Conservation (phyloP, 2,329 filamentous ascomycete genomes). For the Cladophialophora carrionii region DNA sequence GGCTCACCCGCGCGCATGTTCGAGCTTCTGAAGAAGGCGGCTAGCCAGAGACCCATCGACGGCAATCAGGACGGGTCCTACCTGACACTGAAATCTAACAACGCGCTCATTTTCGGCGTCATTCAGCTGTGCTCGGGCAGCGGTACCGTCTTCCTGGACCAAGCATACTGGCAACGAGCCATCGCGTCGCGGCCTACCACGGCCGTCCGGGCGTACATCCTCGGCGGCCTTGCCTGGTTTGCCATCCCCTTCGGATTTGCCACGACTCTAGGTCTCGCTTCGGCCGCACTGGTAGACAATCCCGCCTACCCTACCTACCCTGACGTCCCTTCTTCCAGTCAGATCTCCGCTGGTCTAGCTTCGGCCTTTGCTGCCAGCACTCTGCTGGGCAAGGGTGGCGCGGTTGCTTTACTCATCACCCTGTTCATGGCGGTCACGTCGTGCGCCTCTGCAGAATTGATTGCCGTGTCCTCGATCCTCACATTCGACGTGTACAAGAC, state of each 20-base stretch:
- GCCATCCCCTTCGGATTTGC: constrained; percentile 54
- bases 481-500: constrained; percentile 88
- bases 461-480: constrained; percentile 83
- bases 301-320: constrained; percentile 50
- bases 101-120: constrained; percentile 51
- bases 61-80: constrained; percentile 60
- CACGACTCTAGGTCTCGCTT: constrained; percentile 53
- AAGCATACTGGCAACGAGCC: constrained; percentile 54
- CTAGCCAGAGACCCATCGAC: constrained; percentile 50
- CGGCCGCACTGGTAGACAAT: constrained; percentile 50
- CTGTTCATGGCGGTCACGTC: constrained; percentile 65
- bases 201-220: constrained; percentile 45
- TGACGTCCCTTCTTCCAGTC: constrained; percentile 32
- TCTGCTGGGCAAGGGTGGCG: constrained; percentile 39
- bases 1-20: constrained; percentile 66
- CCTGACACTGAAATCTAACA: constrained; percentile 58
- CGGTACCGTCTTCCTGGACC: constrained; percentile 47
- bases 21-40: constrained; percentile 55
- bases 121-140: constrained; percentile 48
- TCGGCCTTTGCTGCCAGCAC: constrained; percentile 38
- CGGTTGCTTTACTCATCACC: constrained; percentile 38
- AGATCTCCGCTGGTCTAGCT: constrained; percentile 39
- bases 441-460: constrained; percentile 78
- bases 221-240: constrained; percentile 55
- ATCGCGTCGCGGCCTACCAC: constrained; percentile 47